Conservation (phyloP, 225 moss, liverwort and hornwort species). For the Ulota crispa region DNA sequence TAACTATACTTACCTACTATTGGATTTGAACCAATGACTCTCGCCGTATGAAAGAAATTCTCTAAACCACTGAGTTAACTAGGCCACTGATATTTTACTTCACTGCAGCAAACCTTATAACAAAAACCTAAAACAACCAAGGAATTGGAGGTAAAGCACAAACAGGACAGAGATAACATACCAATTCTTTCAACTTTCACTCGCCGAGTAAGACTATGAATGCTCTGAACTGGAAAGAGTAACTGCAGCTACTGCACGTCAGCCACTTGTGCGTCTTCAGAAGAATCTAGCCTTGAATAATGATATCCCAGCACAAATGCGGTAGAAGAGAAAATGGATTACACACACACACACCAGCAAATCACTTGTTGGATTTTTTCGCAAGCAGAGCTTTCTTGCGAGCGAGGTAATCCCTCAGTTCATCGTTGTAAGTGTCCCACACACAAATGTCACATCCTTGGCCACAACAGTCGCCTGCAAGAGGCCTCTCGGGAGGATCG, state of each 20-base stretch:
- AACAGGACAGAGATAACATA: background rate
- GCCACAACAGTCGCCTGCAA: slow-evolving; percentile 90
- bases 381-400: slow-evolving; percentile 58
- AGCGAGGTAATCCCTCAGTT: slow-evolving; percentile 68
- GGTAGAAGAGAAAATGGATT: slow-evolving; percentile 13
- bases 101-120: background rate
- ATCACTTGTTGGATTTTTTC: slow-evolving; percentile 41
- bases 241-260: background rate
- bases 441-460: slow-evolving; percentile 86
- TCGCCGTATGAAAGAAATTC: too few relatives aligned
- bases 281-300: background rate
- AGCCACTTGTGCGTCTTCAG: background rate
- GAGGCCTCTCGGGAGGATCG: slow-evolving; percentile 87
- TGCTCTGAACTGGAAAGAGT: background rate
- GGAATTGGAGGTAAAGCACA: background rate
- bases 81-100: background rate
- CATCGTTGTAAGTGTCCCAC: slow-evolving; percentile 94
- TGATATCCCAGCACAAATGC: background rate
- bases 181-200: slow-evolving; percentile 9
- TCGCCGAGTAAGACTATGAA: slow-evolving; percentile 1
- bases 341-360: background rate
- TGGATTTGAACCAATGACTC: too few relatives aligned
- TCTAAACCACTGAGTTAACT: too few relatives aligned
- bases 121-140: background rate
- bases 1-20: too few relatives aligned